These are phyloP conservation scores for Galerina sulciceps DNA, from an alignment of 768 basidiomycete species.

Conservation along the genomic window DNA sequence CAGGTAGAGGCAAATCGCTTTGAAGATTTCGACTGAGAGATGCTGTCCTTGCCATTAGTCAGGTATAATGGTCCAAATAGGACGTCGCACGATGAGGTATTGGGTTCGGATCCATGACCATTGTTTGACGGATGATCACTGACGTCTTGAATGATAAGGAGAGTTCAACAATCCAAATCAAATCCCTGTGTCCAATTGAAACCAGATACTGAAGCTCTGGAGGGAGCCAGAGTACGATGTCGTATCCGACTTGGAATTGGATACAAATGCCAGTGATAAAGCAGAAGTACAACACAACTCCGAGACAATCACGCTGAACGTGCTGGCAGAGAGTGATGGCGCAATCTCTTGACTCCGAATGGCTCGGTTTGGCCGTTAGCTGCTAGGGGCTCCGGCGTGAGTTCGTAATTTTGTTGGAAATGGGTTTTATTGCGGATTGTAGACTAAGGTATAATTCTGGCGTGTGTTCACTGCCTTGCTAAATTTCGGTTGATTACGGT, in stretches of 20 bases:
- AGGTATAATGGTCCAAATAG: not conserved
- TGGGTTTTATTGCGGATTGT: too few species aligned
- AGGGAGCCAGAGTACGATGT: too few species aligned
- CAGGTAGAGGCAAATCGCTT: conserved; percentile 44
- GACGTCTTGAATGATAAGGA: conserved; percentile 12
- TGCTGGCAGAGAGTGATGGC: conserved; percentile 18
- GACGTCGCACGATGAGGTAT: conserved; percentile 21
- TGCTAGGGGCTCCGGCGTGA: not conserved
- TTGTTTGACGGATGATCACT: conserved; percentile 8
- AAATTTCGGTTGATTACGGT: too few species aligned
- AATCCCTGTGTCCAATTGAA: too few species aligned
- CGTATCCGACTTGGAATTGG: not conserved
- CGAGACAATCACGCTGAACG: conserved; percentile 7
- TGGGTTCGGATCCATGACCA: conserved; percentile 15
- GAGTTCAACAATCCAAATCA: not conserved
- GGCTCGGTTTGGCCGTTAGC: not conserved
- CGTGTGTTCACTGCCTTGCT: too few species aligned
- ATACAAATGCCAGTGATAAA: not conserved
- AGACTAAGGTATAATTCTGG: too few species aligned
- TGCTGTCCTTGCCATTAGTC: conserved; percentile 39
- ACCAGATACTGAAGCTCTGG: too few species aligned
- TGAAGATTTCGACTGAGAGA: conserved; percentile 64
- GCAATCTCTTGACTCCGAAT: conserved; percentile 12
- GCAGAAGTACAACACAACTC: not conserved
- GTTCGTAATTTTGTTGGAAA: not conserved